Evolutionary conservation across 495 filamentous ascomycete genomes (phyloP).

Genomic region (Umbilicaria muhlenbergii): DNA sequence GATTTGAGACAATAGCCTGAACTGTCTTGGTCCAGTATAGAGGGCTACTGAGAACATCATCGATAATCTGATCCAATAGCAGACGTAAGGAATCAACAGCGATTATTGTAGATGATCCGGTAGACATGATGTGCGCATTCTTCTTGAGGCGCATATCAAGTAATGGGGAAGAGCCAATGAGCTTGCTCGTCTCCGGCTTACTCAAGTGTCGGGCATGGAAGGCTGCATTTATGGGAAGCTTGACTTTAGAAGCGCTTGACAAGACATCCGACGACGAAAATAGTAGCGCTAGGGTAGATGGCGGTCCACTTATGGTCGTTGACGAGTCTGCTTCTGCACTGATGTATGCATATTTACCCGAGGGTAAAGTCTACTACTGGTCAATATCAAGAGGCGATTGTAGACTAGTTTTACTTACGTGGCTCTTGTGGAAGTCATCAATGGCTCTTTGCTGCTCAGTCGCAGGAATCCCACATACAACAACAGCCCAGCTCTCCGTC

Average conservation of each 20-base stretch:
- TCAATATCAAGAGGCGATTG: not conserved
- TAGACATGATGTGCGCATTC: no score
- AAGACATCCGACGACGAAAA: conserved; percentile 3
- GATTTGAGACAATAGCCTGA: not conserved
- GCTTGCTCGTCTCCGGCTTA: not conserved
- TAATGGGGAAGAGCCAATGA: not conserved
- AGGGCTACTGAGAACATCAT: conserved; percentile 1
- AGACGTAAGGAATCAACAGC: not conserved
- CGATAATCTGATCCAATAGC: conserved; percentile 1
- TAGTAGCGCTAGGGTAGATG: conserved; percentile 9
- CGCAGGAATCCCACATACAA: conserved; percentile 17
- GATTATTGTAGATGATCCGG: no score
- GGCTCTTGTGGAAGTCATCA: conserved; percentile 13
- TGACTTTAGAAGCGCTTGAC: not conserved
- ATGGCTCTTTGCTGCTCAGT: conserved; percentile 23
- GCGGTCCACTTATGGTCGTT: conserved; percentile 28
- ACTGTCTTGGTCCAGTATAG: conserved; percentile 1
- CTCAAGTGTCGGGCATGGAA: conserved; percentile 5
- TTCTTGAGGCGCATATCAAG: no score
- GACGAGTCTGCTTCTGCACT: conserved; percentile 21
- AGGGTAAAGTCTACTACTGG: not conserved
- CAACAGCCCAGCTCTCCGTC: conserved; percentile 26
- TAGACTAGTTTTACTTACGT: not conserved
- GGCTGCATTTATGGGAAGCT: conserved; percentile 3
- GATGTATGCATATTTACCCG: conserved; percentile 21